Evolutionary conservation across 2,329 filamentous ascomycete species (phyloP).

Genomic region (Pestalotiopsis sp.): DNA sequence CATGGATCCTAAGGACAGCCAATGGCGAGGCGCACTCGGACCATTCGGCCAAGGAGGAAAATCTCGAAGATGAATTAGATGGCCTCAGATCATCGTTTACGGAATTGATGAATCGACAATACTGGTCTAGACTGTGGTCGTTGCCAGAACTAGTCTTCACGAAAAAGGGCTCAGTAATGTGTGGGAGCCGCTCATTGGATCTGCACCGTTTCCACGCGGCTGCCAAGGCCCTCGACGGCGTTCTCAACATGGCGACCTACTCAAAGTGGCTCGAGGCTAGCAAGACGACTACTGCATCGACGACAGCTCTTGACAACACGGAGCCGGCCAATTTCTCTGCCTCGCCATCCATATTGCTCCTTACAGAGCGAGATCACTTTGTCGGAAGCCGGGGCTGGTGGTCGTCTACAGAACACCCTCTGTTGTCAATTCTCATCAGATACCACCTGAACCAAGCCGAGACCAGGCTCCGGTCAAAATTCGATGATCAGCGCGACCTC

Average conservation of each 20-base stretch:
- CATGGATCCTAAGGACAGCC: background rate
- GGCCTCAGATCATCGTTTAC: conserved; percentile 19
- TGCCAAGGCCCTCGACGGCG: conserved; percentile 20
- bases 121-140: conserved; percentile 23
- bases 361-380: conserved; percentile 18
- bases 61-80: conserved; percentile 17
- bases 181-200: conserved; percentile 17
- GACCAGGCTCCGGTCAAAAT: background rate
- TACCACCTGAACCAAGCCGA: conserved; percentile 12
- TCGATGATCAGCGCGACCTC: background rate
- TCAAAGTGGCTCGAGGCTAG: conserved; percentile 21
- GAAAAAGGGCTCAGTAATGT: conserved; percentile 16
- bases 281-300: background rate
- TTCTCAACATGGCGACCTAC: conserved; percentile 23
- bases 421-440: conserved; percentile 18
- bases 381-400: background rate
- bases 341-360: conserved; percentile 17
- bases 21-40: conserved; percentile 12
- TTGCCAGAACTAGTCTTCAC: conserved; percentile 21
- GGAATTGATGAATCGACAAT: conserved; percentile 20
- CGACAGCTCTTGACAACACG: conserved; percentile 12
- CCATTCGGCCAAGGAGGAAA: background rate
- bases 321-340: conserved; percentile 22
- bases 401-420: conserved; percentile 16
- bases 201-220: conserved; percentile 20